Percentiles rank a stretch among this genome's conserved stretches.
Evolutionary conservation across 2,329 filamentous ascomycete species (phyloP).

Genomic region (Ceratocystis harringtonii): DNA sequence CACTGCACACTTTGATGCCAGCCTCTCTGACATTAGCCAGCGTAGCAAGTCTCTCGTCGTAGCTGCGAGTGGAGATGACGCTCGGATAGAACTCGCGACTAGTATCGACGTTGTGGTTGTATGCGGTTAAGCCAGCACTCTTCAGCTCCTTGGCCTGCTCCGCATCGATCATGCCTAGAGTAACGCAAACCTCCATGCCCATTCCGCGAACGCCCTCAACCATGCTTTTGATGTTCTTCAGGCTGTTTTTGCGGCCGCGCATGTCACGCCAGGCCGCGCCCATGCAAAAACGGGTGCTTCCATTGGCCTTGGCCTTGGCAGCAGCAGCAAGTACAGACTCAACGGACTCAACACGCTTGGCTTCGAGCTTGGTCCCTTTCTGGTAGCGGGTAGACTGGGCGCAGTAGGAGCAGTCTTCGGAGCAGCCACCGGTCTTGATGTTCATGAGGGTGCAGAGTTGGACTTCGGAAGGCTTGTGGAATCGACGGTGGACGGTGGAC

Average conservation of each 20-base stretch:
- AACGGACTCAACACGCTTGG: constrained; percentile 64
- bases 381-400: constrained; percentile 72
- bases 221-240: constrained; percentile 79
- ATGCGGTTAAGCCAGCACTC: constrained; percentile 70
- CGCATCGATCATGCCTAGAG: constrained; percentile 78
- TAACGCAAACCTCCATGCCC: constrained; percentile 89
- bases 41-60: constrained; percentile 74
- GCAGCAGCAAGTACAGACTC: constrained; percentile 70
- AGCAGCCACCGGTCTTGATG: constrained; percentile 88
- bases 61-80: constrained; percentile 71
- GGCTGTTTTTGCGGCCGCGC: constrained; percentile 69
- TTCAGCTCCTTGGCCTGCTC: constrained; percentile 70
- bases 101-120: constrained; percentile 91
- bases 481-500: constrained; percentile 66
- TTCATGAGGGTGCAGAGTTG: constrained; percentile 94
- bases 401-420: constrained; percentile 86
- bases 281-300: constrained; percentile 89
- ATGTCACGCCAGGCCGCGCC: constrained; percentile 89
- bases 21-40: constrained; percentile 68
- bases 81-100: constrained; percentile 76
- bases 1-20: constrained; percentile 79
- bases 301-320: constrained; percentile 61
- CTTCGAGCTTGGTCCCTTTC: constrained; percentile 61
- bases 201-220: constrained; percentile 63
- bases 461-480: constrained; percentile 69